Conservation (phyloP, 805 yeast genomes). For the Komagataella phaffii region DNA sequence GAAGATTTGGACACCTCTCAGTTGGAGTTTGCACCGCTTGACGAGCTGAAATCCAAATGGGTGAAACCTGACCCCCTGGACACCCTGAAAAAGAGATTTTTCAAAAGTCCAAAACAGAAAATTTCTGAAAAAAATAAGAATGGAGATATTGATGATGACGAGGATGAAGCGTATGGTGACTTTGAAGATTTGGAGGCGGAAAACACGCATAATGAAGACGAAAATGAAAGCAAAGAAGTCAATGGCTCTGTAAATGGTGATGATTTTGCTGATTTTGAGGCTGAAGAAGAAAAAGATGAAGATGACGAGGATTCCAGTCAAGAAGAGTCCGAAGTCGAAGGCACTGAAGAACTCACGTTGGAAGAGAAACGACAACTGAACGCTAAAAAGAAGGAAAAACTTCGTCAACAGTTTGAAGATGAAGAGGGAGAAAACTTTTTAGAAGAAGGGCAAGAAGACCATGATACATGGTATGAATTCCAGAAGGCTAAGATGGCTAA, state of each 20-base stretch:
- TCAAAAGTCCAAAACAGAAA: slow-evolving; percentile 28
- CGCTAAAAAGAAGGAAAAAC: slow-evolving; percentile 80
- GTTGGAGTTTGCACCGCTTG: slow-evolving; percentile 25
- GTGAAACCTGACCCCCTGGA: slow-evolving; percentile 1
- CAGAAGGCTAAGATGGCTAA: slow-evolving; percentile 96
- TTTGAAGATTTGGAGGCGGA: slow-evolving; percentile 17
- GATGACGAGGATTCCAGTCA: slow-evolving; percentile 23
- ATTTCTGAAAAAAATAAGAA: slow-evolving; percentile 12
- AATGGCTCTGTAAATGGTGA: slow-evolving; percentile 25
- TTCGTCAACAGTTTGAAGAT: slow-evolving; percentile 81
- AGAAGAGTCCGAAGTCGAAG: slow-evolving; percentile 27
- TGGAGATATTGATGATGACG: slow-evolving; percentile 26
- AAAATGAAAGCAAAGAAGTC: slow-evolving; percentile 18
- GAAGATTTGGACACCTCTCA: slow-evolving; percentile 24
- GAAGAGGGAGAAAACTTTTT: slow-evolving; percentile 48
- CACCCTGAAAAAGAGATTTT: slow-evolving; percentile 1
- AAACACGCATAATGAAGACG: slow-evolving; percentile 5
- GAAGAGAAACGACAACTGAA: slow-evolving; percentile 70
- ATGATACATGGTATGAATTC: slow-evolving; percentile 95
- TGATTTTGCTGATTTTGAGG: slow-evolving; percentile 44
- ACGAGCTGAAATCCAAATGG: slow-evolving; percentile 33
- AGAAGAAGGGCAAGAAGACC: slow-evolving; percentile 63
- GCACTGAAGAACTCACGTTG: slow-evolving; percentile 31
- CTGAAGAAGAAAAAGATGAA: slow-evolving; percentile 29
- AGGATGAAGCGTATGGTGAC: slow-evolving; percentile 36